Conservation (phyloP, 169 alveolate genomes). For the Plasmodium gonderi region DNA sequence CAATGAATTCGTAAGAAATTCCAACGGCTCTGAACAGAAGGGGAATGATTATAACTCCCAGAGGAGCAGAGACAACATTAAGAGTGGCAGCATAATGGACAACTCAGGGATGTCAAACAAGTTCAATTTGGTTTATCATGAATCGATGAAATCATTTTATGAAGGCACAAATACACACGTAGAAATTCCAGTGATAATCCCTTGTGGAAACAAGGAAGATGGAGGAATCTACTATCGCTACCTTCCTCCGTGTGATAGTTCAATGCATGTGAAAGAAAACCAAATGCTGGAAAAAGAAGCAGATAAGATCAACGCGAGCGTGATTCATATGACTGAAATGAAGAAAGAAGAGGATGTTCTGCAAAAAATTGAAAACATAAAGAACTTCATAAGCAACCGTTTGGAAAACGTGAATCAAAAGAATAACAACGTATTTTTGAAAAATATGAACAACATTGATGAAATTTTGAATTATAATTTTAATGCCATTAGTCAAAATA, state of each 20-base stretch:
- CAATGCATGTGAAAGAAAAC: not conserved
- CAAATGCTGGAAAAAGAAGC: not conserved
- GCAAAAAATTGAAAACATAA: constrained; percentile 8
- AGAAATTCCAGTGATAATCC: constrained; percentile 16
- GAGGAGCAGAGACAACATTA: not conserved
- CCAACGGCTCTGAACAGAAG: not conserved
- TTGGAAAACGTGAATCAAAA: not conserved
- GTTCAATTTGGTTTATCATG: constrained; percentile 14
- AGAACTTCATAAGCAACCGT: not conserved
- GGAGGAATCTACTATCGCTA: not conserved
- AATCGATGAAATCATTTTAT: constrained; percentile 9
- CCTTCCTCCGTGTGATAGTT: too few relatives aligned
- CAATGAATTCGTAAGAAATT: not conserved
- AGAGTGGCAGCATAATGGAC: not conserved
- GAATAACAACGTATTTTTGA: constrained; percentile 17
- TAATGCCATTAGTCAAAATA: not conserved
- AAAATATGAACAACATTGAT: not conserved
- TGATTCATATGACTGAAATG: not conserved
- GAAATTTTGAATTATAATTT: constrained; percentile 43
- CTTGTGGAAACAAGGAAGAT: not conserved
- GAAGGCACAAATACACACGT: constrained; percentile 47
- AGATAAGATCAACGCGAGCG: not conserved
- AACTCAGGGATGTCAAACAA: not conserved
- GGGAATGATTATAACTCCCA: not conserved
- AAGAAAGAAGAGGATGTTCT: not conserved